Conservation (phyloP, 495 filamentous ascomycete genomes). For the Sabuloglossum arenarium region DNA sequence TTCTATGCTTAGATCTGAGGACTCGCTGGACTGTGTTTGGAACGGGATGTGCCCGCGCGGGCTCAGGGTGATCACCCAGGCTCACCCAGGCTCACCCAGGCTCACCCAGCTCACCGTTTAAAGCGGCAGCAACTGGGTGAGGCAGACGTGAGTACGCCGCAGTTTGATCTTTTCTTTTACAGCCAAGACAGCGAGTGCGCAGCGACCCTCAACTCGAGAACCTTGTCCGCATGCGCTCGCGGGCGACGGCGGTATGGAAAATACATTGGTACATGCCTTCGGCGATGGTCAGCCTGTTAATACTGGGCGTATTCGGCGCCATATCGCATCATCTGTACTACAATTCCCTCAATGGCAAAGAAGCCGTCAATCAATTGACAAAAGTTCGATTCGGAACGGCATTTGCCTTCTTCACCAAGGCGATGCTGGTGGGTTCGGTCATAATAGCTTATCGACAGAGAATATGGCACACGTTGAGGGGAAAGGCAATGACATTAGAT, state of each 20-base stretch:
- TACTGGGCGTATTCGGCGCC: conserved; percentile 16
- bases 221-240: neutral
- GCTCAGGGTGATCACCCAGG: too few species aligned
- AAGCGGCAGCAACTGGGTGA: too few species aligned
- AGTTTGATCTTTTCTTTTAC: too few species aligned
- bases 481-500: conserved; percentile 15
- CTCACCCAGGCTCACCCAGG: too few species aligned
- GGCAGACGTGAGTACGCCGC: too few species aligned
- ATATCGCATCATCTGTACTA: conserved; percentile 21
- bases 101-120: too few species aligned
- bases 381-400: conserved; percentile 20
- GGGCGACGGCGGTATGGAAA: conserved; percentile 13
- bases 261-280: conserved; percentile 21
- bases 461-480: conserved; percentile 20
- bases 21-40: too few species aligned
- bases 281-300: conserved; percentile 14
- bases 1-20: too few species aligned
- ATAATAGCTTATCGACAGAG: conserved; percentile 19
- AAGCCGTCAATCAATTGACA: conserved; percentile 15
- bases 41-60: too few species aligned
- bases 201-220: neutral
- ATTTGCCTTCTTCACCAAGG: conserved; percentile 21
- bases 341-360: conserved; percentile 14
- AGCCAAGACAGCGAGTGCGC: neutral
- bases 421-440: conserved; percentile 18